These are phyloP conservation scores for Volvox africanus DNA, from an alignment of 139 green algal species.

Conservation along the genomic window DNA sequence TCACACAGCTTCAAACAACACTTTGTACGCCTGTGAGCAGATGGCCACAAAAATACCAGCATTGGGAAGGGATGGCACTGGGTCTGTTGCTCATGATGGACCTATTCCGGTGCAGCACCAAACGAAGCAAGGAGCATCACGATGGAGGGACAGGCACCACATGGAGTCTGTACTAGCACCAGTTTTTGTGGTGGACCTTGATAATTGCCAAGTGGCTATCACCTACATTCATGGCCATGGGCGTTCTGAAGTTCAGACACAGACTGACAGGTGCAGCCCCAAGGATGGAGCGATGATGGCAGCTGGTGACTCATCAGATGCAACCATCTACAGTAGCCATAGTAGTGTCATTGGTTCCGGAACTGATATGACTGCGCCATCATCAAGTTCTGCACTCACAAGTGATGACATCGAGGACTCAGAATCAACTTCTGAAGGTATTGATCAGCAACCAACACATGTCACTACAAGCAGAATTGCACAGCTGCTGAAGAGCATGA, in stretches of 20 bases:
- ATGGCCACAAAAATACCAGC: no score
- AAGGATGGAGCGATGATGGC: neutral
- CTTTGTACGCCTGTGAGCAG: no score
- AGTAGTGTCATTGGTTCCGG: neutral
- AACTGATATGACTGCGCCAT: neutral
- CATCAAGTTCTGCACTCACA: neutral
- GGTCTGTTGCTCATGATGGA: no score
- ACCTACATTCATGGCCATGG: neutral
- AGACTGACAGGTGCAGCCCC: neutral
- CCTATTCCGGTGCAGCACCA: no score
- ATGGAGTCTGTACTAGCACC: constrained; percentile 25
- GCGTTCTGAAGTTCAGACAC: neutral
- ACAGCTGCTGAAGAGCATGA: neutral
- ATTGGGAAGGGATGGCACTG: no score
- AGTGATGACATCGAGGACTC: neutral
- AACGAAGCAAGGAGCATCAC: neutral
- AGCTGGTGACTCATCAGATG: neutral
- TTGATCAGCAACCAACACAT: neutral
- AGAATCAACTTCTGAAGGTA: neutral
- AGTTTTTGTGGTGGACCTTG: constrained; percentile 36
- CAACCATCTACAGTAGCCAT: neutral
- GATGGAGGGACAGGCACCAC: neutral
- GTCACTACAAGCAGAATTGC: neutral
- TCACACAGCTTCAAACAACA: no score
- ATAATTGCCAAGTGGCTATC: neutral